Evolutionary conservation across 2,329 filamentous ascomycete species (phyloP), one percentile per base, ranked within the genome.

Genomic region (Fusarium tupiense): DNA sequence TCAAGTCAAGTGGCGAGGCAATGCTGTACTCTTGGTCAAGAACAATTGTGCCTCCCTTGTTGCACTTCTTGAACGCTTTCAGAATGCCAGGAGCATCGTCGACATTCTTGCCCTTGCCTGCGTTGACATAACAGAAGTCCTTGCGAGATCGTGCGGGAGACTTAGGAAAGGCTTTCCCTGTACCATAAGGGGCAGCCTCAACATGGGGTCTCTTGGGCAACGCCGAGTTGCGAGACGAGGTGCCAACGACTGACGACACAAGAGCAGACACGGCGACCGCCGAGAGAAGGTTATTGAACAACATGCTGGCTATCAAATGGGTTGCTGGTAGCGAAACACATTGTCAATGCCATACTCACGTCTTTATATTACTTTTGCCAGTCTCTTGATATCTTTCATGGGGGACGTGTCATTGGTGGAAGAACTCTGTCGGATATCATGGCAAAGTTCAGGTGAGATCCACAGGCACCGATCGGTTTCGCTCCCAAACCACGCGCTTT

Each of bases 1-100:
- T 92, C 74, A 93, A 81, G 75, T 93, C 89, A 40, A 93, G 79
- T 0, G 91, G 89, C 1, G 89, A 92, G 20, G 87, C 90, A 69
- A 93, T 87, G 4, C 85, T 88, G 78, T 93, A 93, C 8, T 84
- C 85, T 65, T 85, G 83, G 37, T 88, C 87, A 24, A 93, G 88
- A 5, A 92, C 84, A 10, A 92, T 87, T 19, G 88, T 88, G 13
- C 91, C 91, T 17, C 90, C 90, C 67, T 90, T 82, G 76, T 92
- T 92, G 81, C 91, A 92, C 35, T 78, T 74, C 47, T 78, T 71
- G 56, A 78, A 78, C 0, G 77, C 75, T 38, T 74, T 71, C 3
- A 77, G 24, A 17, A 78, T 78, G 3, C 56, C 35, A 13, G 60
- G 37, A 11, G 72, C 75, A n/a, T 78, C 76, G 19, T 78, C 69